phyloP scores from a whole-genome alignment of 139 green algal genomes.

The Tetratostichococcus sp. region DNA sequence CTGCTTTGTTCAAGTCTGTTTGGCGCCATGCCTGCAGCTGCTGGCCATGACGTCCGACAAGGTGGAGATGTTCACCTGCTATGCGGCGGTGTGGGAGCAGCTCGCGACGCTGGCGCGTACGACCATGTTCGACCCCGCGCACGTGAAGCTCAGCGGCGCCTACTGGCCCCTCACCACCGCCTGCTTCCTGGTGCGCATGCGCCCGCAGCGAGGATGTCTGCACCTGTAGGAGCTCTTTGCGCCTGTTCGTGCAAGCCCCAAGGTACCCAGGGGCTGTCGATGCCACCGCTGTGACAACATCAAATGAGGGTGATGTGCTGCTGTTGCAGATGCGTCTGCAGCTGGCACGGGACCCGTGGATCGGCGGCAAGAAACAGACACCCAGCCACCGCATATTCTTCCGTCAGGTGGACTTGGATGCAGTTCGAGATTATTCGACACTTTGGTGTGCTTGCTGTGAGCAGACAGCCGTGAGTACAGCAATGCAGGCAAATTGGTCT shows the following conservation, averaged over 20 bases:
- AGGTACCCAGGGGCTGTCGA: too few species aligned
- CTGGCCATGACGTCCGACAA: background rate
- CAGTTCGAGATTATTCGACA: too few species aligned
- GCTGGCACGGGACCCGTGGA: background rate
- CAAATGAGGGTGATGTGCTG: background rate
- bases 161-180: conserved; percentile 13
- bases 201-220: too few species aligned
- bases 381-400: background rate
- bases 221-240: too few species aligned
- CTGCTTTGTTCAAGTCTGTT: too few species aligned
- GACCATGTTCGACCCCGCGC: conserved; percentile 5
- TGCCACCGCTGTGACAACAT: too few species aligned
- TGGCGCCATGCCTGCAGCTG: background rate
- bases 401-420: conserved; percentile 7
- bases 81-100: background rate
- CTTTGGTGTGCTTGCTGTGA: too few species aligned
- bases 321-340: background rate
- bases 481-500: too few species aligned
- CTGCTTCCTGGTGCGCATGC: background rate
- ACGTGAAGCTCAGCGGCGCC: conserved; percentile 14
- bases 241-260: too few species aligned
- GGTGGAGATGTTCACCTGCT: conserved; percentile 1
- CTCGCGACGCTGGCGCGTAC: conserved; percentile 1
- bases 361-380: background rate
- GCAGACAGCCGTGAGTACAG: too few species aligned